Conservation (phyloP, 371 early-diverging fungal species). For the Gilbertella persicaria region DNA sequence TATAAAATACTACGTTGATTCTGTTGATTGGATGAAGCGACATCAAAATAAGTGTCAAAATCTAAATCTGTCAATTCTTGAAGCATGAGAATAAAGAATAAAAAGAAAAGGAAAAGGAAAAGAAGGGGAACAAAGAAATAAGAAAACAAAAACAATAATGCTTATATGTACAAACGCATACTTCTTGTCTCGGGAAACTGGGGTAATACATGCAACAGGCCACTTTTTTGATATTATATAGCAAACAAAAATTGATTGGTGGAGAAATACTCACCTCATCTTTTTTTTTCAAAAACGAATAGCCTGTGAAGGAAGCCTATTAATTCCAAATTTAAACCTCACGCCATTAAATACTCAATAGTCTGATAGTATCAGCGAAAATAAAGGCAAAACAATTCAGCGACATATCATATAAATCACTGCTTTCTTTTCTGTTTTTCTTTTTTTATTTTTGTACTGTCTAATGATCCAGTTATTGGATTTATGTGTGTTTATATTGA, state of each 20-base stretch:
- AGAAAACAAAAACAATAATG: background rate
- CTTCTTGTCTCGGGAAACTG: constrained; percentile 5
- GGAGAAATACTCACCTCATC: constrained; percentile 27
- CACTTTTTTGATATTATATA: constrained; percentile 18
- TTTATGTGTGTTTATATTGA: too few relatives aligned
- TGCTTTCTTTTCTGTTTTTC: background rate
- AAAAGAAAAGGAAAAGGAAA: constrained; percentile 5
- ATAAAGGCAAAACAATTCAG: too few relatives aligned
- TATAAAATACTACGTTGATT: constrained; percentile 20
- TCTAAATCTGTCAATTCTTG: constrained; percentile 30
- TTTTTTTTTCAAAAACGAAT: constrained; percentile 17
- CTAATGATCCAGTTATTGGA: too few relatives aligned
- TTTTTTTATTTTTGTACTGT: too few relatives aligned
- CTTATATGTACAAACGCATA: background rate
- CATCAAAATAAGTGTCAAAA: constrained; percentile 31
- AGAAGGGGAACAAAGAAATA: constrained; percentile 2
- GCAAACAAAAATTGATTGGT: constrained; percentile 13
- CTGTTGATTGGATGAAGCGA: constrained; percentile 11
- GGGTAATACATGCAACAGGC: constrained; percentile 27
- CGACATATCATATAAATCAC: too few relatives aligned
- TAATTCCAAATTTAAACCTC: constrained; percentile 15
- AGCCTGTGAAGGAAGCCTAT: too few relatives aligned
- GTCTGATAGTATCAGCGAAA: background rate
- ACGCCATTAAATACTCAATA: constrained; percentile 10
- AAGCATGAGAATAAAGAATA: constrained; percentile 18